Evolutionary conservation across 2,329 filamentous ascomycete species (phyloP), one percentile per base, ranked within the genome.

Genomic region (Neonectria faginata): DNA sequence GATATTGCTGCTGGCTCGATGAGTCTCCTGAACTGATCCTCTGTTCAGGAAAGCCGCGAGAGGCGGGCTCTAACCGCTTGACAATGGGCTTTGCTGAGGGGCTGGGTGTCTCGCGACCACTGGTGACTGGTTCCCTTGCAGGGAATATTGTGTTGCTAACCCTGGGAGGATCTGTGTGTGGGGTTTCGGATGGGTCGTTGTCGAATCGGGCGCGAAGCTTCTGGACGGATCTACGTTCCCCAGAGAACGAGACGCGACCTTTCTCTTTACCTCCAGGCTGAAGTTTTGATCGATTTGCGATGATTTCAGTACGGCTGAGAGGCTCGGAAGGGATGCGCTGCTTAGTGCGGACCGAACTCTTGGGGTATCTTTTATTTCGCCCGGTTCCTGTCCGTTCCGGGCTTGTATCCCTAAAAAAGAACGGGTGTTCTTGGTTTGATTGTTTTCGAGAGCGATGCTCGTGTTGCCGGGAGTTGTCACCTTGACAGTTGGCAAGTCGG

Each of bases 331-430:
- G 18, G 54, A 56, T 9, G 20, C 20, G 41, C 58, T 66, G 57
- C 41, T 64, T 51, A 44, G 67, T 57, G 62, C 53, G 20, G 47
- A 27, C 25, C 42, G 44, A 57, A 39, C 25, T 25, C 50, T 31
- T 9, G 7, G 33, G n/a, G 20, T 39, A 4, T 16, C 50, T 62
- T 36, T 27, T 42, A 45, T 54, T 57, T 66, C 64, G 69, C 66
- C 66, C 39, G 63, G 65, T 14, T 70, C 52, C 57, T 31, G 20
- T 22, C 57, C 57, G 55, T 36, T 57, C 65, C 45, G 58, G 67
- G 63, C 64, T 59, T 54, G 50, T 54, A 65, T 62, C 64, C 64
- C 79, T 81, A 82, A 82, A 82, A 82, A 82, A 76, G 69, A 52
- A 14, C 39, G 11, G n/a, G 18, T n/a, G 11, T 33, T 39, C 47